phyloP scores from a whole-genome alignment of 148 eudicot species.

The Amaranthus palmeri region DNA sequence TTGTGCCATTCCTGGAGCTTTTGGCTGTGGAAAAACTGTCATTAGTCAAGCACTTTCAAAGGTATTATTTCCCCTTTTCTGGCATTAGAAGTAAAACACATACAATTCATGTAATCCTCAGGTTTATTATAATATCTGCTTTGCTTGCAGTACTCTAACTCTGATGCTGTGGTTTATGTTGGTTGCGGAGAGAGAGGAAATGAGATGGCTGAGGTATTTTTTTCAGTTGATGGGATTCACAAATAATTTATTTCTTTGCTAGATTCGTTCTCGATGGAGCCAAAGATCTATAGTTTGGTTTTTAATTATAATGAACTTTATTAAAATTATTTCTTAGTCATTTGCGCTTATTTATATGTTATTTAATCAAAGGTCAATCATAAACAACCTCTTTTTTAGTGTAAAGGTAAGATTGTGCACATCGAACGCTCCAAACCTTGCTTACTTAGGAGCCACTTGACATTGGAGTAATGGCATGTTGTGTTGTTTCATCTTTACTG shows the following conservation, averaged over 20 bases:
- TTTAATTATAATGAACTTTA: too few relatives aligned
- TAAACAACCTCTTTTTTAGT: too few relatives aligned
- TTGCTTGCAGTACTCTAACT: slow-evolving; percentile 83
- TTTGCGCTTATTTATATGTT: too few relatives aligned
- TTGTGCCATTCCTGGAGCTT: slow-evolving; percentile 99
- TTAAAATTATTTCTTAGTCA: too few relatives aligned
- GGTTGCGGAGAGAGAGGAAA: slow-evolving; percentile 99
- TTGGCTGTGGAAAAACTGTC: slow-evolving; percentile 99
- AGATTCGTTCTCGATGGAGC: too few relatives aligned
- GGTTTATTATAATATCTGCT: slow-evolving; percentile 11
- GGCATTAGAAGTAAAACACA: neutral
- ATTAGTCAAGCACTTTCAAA: slow-evolving; percentile 99
- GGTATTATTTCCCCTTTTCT: slow-evolving; percentile 33
- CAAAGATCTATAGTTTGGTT: too few relatives aligned
- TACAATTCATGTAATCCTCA: neutral
- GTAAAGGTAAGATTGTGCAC: too few relatives aligned
- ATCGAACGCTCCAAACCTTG: too few relatives aligned
- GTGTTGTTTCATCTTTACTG: slow-evolving; percentile 3
- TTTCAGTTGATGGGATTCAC: slow-evolving; percentile 1
- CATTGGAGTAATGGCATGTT: too few relatives aligned
- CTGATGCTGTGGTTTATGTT: slow-evolving; percentile 98
- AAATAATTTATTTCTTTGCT: neutral
- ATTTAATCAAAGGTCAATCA: too few relatives aligned
- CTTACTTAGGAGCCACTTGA: too few relatives aligned
- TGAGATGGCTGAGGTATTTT: slow-evolving; percentile 97